A percentile compares a stretch with the other conserved stretches of the same genome.
Evolutionary conservation across 192 early-diverging fungal species (phyloP).

Genomic region (Coemansia nantahalensis): DNA sequence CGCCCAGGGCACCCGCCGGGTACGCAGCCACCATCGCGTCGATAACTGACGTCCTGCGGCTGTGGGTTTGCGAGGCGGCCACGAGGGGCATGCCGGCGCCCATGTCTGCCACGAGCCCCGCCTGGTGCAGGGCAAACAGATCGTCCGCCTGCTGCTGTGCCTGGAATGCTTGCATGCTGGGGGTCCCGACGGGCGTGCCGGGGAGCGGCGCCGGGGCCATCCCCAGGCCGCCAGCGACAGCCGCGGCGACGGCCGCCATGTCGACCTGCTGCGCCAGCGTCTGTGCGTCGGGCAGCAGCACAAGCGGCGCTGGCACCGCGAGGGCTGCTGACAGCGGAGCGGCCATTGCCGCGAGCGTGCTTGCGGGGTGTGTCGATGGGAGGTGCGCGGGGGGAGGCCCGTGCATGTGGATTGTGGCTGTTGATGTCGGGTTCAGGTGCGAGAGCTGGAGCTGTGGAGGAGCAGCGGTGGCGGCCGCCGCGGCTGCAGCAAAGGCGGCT

Average conservation of each 20-base stretch:
- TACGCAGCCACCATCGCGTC: constrained; percentile 34
- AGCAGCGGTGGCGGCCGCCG: not conserved
- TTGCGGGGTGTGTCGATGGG: not conserved
- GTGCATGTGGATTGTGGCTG: constrained; percentile 5
- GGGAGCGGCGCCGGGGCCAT: not conserved
- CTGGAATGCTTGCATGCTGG: constrained; percentile 1
- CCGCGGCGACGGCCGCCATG: not conserved
- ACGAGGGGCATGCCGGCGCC: constrained; percentile 1
- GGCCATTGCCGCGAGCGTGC: not conserved
- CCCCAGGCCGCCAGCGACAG: not conserved
- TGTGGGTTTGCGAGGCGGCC: constrained; percentile 15
- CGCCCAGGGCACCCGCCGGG: constrained; percentile 14
- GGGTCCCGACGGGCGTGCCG: not conserved
- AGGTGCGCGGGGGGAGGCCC: constrained; percentile 1
- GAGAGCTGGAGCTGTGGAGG: constrained; percentile 5
- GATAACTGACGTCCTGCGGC: constrained; percentile 26
- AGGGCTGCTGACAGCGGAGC: constrained; percentile 4
- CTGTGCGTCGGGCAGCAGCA: too few relatives aligned
- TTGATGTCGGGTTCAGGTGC: not conserved
- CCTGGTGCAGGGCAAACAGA: constrained; percentile 3
- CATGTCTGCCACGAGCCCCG: constrained; percentile 9
- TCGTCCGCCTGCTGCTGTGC: constrained; percentile 1
- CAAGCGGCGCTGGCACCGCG: not conserved
- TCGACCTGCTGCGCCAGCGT: too few relatives aligned
- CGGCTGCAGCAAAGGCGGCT: constrained; percentile 2